Evolutionary conservation across 169 alveolate genomes (phyloP), one percentile per base, ranked within the genome.

Genomic region (Plasmodium adleri): DNA sequence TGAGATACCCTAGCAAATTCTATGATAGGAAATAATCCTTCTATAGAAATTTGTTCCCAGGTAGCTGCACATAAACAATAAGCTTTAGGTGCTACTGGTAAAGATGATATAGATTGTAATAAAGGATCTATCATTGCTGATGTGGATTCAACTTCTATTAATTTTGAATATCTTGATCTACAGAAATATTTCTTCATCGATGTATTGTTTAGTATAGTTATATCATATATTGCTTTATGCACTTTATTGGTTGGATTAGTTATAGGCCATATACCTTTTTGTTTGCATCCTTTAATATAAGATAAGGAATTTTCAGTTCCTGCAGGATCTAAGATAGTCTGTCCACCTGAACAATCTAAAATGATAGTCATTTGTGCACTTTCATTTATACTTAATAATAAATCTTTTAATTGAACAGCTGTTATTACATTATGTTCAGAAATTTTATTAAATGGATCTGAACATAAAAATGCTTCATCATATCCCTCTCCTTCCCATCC

Each of bases 401-500:
- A 70, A 80, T 96, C 96, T 72, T 94, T 91, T 12, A 96, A 83
- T 72, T 95, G 97, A 63, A 86, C 86, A 28, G 97, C 91, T 43
- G 97, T 94, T 70, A 96, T 70, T 66, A 95, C 91, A 76, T 95
- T 95, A 49, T 93, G 88, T 76, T 94, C 96, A 43, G 72, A 71
- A 10, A 88, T 73, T 63, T 59, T 70, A n/a, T 67, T 67, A 70
- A 89, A 80, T 52, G 93, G 96, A 54, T 96, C 98, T 10, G 94
- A 92, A 49, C 98, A 97, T n/a, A 96, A 94, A 52, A 96, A 74
- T 22, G 98, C 98, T 92, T 96, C 98, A 74, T 96, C 98, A 73
- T 93, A 96, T 32, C 98, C 98, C 74, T 96, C 98, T 8, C 98
- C 98, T 60, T 96, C 98, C 95, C 96, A 96, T 32, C 98, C 98